These are phyloP conservation scores for Brassica juncea DNA, from an alignment of 345 rosid genomes.

Conservation along the genomic window DNA sequence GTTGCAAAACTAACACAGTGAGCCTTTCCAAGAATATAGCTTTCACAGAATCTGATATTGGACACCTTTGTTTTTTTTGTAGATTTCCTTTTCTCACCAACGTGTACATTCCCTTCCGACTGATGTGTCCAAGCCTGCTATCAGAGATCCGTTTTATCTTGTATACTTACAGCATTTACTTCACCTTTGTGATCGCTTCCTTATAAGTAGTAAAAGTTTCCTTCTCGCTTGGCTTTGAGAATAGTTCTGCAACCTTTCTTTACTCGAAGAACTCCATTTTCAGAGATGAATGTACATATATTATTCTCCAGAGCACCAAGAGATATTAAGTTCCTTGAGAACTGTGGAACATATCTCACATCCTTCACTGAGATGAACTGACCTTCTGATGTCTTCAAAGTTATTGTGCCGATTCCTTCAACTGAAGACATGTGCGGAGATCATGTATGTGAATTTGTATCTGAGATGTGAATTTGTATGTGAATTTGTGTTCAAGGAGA, in stretches of 20 bases:
- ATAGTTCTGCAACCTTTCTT: background rate
- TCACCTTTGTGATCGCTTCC: background rate
- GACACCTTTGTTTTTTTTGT: background rate
- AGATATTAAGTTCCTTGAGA: background rate
- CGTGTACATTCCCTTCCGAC: background rate
- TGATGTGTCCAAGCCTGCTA: background rate
- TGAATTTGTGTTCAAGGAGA: too few species aligned
- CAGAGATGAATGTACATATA: background rate
- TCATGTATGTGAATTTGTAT: too few species aligned
- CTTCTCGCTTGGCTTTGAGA: background rate
- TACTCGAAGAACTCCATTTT: background rate
- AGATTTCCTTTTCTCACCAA: background rate
- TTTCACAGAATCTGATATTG: background rate
- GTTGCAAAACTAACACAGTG: background rate
- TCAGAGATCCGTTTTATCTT: background rate
- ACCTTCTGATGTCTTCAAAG: background rate
- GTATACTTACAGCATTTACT: background rate
- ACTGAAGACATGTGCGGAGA: background rate
- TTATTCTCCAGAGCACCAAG: background rate
- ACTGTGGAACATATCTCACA: background rate
- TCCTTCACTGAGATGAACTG: background rate
- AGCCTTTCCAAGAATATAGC: background rate
- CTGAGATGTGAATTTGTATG: too few species aligned
- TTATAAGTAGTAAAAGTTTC: background rate
- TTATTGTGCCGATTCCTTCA: background rate